Evolutionary conservation across 2,329 filamentous ascomycete species (phyloP).

Genomic region (Beauveria caledonica): DNA sequence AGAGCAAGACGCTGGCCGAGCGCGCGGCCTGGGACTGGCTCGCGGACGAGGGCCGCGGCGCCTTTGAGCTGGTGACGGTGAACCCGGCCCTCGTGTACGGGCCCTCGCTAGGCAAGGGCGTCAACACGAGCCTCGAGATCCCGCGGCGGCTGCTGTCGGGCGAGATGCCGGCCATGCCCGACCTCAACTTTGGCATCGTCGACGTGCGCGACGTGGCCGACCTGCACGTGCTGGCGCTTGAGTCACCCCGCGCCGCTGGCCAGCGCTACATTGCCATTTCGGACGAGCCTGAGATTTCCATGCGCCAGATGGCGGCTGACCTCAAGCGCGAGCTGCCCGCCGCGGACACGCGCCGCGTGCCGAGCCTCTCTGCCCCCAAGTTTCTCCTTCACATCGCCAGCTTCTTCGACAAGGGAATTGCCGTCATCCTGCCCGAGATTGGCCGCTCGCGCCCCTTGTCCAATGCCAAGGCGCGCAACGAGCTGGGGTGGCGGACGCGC

Average conservation of each 20-base stretch:
- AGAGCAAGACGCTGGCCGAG: conserved; percentile 15
- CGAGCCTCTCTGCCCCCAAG: neutral
- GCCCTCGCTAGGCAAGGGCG: conserved; percentile 11
- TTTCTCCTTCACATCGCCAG: neutral
- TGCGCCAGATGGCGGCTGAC: neutral
- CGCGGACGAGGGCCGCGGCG: neutral
- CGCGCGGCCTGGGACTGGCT: conserved; percentile 16
- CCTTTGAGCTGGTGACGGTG: conserved; percentile 8
- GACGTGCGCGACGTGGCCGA: conserved; percentile 19
- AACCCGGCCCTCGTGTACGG: conserved; percentile 14
- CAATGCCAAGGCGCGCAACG: conserved; percentile 1
- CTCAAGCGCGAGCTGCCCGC: neutral
- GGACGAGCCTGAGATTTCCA: neutral
- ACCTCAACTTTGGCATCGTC: conserved; percentile 17
- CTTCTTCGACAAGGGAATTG: conserved; percentile 2
- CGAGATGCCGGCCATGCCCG: conserved; percentile 18
- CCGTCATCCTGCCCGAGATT: neutral
- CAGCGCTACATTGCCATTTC: conserved; percentile 11
- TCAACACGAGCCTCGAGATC: conserved; percentile 15
- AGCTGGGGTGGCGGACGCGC: conserved; percentile 6
- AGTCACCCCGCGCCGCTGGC: conserved; percentile 2
- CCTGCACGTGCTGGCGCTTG: conserved; percentile 8
- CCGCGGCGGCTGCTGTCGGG: conserved; percentile 20
- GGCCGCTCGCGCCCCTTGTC: neutral
- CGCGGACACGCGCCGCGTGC: neutral